These are phyloP conservation scores for Acidiella bohemica DNA, from an alignment of 495 filamentous ascomycete species.

Conservation along the genomic window DNA sequence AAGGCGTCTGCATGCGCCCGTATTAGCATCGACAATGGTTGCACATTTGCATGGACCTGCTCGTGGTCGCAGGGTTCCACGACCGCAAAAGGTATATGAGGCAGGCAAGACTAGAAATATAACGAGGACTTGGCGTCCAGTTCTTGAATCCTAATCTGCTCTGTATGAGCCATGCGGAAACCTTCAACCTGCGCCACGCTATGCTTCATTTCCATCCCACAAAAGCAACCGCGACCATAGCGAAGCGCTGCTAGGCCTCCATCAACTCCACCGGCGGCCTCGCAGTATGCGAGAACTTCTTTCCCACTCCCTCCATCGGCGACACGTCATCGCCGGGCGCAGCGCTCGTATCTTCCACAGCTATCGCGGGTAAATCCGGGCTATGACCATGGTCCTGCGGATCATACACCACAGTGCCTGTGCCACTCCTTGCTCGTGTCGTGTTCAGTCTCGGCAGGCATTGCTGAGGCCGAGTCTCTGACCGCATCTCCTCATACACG, in stretches of 20 bases:
- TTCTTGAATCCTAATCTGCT: too few species aligned
- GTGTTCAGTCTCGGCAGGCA: conserved; percentile 25
- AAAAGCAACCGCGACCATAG: too few species aligned
- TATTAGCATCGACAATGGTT: too few species aligned
- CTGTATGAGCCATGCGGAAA: too few species aligned
- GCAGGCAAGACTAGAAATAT: too few species aligned
- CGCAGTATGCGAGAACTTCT: conserved; percentile 56
- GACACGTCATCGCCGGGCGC: conserved; percentile 36
- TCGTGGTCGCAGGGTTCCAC: too few species aligned
- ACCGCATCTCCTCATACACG: conserved; percentile 29
- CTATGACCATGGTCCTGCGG: conserved; percentile 61
- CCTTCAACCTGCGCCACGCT: too few species aligned
- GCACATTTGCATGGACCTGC: too few species aligned
- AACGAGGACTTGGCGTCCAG: too few species aligned
- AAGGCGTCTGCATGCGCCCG: too few species aligned
- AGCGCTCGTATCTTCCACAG: conserved; percentile 77
- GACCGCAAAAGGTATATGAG: too few species aligned
- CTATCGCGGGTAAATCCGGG: conserved; percentile 71
- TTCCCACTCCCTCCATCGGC: conserved; percentile 31
- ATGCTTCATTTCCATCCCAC: too few species aligned
- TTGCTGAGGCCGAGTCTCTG: conserved; percentile 18
- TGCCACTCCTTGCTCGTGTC: conserved; percentile 41
- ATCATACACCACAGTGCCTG: conserved; percentile 60
- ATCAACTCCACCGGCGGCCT: conserved; percentile 89
- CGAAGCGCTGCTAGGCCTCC: conserved; percentile 30